Base-by-base conservation (phyloP, 305 asterid genomes). In the Solanum chacoense region DNA sequence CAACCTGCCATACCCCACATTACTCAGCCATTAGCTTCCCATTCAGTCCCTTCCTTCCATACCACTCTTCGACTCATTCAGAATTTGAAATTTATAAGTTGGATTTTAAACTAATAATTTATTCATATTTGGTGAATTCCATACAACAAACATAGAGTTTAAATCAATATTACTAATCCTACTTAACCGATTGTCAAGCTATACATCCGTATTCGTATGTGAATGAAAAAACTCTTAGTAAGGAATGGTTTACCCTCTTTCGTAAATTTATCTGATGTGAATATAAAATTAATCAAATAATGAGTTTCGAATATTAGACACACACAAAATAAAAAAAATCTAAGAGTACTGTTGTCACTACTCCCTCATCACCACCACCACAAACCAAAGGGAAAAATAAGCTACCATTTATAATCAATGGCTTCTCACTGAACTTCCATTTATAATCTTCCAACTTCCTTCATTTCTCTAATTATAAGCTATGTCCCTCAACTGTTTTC, bases 401-500 rank as follows among this genome's bases (percentile, higher is more conserved):
- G 28, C 16, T 36, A 42, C 38, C 29, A 81, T 45, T 65, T 45
- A 50, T 50, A 45, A 50, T 83, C 74, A 83, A 31, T 77, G 32
- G 20, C 32, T 13, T n/a, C 84, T 77, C 84, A 77, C 59, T 77
- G 7, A 28, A 45, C 40, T 83, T 81, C 86, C 86, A 45, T 81
- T 45, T 35, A 34, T 78, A 32, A 79, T 42, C 37, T 86, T 89
- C 85, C 84, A 88, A 79, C 87, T 81, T 89, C 67, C 12, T 73
- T 32, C 42, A 59, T 29, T 40, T 89, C 91, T 89, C 75, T 74
- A 35, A 71, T 74, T 34, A 22, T 29, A 77, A 92, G 93, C 93
- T 88, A 93, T 95, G 97, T 92, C 90, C 90, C 89, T 6, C 0
- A 83, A 13, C 34, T 50, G 31, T 83, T 83, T 45, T 6, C n/a